Evolutionary conservation across 2,329 filamentous ascomycete genomes (phyloP), one percentile per base, ranked within the genome.

Genomic region (Graphiopsis chlorocephala): DNA sequence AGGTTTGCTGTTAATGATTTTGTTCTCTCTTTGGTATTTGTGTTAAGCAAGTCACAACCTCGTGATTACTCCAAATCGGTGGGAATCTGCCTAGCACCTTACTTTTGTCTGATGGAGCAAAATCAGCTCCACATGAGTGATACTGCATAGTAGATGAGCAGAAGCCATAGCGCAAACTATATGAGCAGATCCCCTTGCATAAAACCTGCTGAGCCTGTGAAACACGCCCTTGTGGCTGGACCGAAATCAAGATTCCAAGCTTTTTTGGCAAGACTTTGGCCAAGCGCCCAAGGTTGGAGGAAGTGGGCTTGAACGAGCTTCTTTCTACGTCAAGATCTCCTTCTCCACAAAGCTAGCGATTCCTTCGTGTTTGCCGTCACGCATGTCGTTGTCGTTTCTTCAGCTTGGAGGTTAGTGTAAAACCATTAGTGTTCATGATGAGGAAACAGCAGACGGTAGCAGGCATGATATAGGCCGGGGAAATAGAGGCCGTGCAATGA

Each of bases 191-290:
- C 38, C 8, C 10, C 38, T 45, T 20, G 38, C 38, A 45, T 8
- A 45, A 45, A 45, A 45, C 38, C 38, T 45, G 38, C 38, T 45
- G 38, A 45, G 38, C 38, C 2, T 10, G 7, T 23, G 38, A 20
- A 45, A 45, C 38, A 45, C n/a, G 38, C 38, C 8, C n/a, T n/a
- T 42, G 15, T 35, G 33, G 33, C 33, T 15, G 33, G 33, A 3
- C 33, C 15, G 33, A 50, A 26, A 50, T 15, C 47, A 25, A 23
- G 47, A 23, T 50, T 35, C 60, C 60, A 62, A 62, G 60, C 60
- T 62, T 62, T 62, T 62, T 45, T 25, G 29, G 29, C 58, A 61
- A 61, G 58, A 60, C 52, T n/a, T 31, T n/a, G 15, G 45, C 58
- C 58, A 52, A 61, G 45, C n/a, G n/a, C n/a, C n/a, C n/a, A n/a